Evolutionary conservation across 768 basidiomycete genomes (phyloP).

Genomic region (Mycena vulgaris): DNA sequence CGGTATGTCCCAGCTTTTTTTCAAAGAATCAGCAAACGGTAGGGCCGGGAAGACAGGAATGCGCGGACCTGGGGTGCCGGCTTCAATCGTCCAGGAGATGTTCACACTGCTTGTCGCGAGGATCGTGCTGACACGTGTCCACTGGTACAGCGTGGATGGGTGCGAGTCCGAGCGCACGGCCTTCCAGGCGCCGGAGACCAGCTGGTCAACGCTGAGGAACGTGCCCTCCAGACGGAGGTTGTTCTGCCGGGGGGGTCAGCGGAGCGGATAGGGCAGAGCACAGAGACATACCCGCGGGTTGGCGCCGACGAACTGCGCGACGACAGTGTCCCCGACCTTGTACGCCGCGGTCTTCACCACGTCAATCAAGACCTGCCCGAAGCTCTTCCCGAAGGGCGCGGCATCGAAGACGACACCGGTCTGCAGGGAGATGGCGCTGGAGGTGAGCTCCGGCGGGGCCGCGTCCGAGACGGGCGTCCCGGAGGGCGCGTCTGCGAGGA

Average conservation of each 20-base stretch:
- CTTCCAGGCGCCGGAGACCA: slow-evolving; percentile 65
- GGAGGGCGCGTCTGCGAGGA: slow-evolving; percentile 65
- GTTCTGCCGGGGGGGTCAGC: slow-evolving; percentile 61
- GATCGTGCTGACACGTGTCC: slow-evolving; percentile 72
- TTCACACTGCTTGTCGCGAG: slow-evolving; percentile 76
- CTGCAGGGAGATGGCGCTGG: slow-evolving; percentile 79
- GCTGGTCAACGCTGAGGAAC: slow-evolving; percentile 77
- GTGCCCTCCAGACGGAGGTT: slow-evolving; percentile 83
- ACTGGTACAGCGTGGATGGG: slow-evolving; percentile 79
- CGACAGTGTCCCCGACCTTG: slow-evolving; percentile 70
- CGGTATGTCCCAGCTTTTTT: slow-evolving; percentile 78
- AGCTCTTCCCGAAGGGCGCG: slow-evolving; percentile 67
- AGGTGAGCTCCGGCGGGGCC: slow-evolving; percentile 75
- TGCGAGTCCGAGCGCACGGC: slow-evolving; percentile 82
- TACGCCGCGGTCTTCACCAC: slow-evolving; percentile 66
- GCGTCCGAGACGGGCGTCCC: slow-evolving; percentile 73
- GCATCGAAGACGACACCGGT: slow-evolving; percentile 75
- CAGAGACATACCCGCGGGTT: slow-evolving; percentile 75
- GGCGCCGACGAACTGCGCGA: slow-evolving; percentile 79
- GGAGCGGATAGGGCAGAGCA: not conserved
- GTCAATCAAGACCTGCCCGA: slow-evolving; percentile 74
- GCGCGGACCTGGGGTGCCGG: slow-evolving; percentile 66
- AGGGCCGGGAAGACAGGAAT: not conserved
- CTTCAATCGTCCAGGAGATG: slow-evolving; percentile 80
- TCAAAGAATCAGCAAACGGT: slow-evolving; percentile 18